Evolutionary conservation across 1,284 basidiomycete species (phyloP).

Genomic region (Chiua sp.): DNA sequence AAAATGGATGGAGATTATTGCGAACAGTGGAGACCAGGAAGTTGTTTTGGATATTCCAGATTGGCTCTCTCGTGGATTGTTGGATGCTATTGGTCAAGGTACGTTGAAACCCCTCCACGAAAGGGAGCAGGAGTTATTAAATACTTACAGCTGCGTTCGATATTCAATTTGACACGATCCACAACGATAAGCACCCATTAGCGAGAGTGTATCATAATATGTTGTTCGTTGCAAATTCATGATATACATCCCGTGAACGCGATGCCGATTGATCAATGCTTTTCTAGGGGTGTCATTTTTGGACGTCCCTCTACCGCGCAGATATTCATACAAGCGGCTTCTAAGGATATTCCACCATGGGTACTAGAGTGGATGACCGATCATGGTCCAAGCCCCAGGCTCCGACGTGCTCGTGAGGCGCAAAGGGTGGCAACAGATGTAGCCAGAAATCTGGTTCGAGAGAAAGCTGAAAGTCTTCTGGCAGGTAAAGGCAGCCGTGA

Average conservation of each 20-base stretch:
- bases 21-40: constrained; percentile 30
- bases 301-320: constrained; percentile 27
- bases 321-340: constrained; percentile 24
- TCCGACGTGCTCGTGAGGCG: constrained; percentile 42
- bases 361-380: constrained; percentile 45
- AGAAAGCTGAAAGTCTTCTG: constrained; percentile 43
- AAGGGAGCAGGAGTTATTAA: not conserved
- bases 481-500: constrained; percentile 41
- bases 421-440: constrained; percentile 29
- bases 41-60: constrained; percentile 45
- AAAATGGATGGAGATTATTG: constrained; percentile 51
- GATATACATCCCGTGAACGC: not conserved
- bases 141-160: constrained; percentile 46
- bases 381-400: constrained; percentile 40
- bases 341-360: constrained; percentile 25
- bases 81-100: constrained; percentile 56
- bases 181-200: constrained; percentile 43
- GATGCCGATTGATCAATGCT: constrained; percentile 8
- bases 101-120: constrained; percentile 10
- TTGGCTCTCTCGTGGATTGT: constrained; percentile 46
- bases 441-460: constrained; percentile 46
- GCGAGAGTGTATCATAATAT: constrained; percentile 39
- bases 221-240: constrained; percentile 33
- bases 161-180: constrained; percentile 43
- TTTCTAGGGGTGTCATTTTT: constrained; percentile 24